Evolutionary conservation across 2,329 filamentous ascomycete genomes (phyloP).

Genomic region (Diaporthe amygdali): DNA sequence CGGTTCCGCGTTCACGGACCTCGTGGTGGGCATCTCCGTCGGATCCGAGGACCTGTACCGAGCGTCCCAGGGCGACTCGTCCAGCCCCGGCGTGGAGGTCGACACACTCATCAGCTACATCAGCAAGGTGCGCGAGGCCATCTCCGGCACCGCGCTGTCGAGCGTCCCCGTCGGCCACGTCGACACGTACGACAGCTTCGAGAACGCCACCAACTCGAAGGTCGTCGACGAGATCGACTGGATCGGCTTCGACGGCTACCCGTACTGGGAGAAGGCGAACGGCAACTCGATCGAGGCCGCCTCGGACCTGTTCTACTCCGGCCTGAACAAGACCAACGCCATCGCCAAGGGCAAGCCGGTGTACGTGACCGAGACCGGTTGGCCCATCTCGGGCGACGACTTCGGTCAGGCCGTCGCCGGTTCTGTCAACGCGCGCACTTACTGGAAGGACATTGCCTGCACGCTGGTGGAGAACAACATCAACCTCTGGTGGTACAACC

Average conservation of each 20-base stretch:
- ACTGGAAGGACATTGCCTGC: slow-evolving; percentile 25
- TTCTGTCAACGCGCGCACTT: slow-evolving; percentile 23
- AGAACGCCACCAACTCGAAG: slow-evolving; percentile 61
- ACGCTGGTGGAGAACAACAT: slow-evolving; percentile 25
- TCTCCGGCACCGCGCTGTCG: slow-evolving; percentile 48
- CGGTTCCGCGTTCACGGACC: slow-evolving; percentile 55
- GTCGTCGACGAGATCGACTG: slow-evolving; percentile 70
- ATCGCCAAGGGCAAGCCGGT: slow-evolving; percentile 41
- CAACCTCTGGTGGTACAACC: slow-evolving; percentile 43
- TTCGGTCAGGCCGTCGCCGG: slow-evolving; percentile 20
- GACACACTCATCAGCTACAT: slow-evolving; percentile 69
- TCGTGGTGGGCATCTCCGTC: slow-evolving; percentile 69
- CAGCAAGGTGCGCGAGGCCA: slow-evolving; percentile 47
- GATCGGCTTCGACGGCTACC: slow-evolving; percentile 69
- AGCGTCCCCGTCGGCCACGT: slow-evolving; percentile 64
- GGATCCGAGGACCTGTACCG: slow-evolving; percentile 74
- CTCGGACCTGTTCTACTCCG: slow-evolving; percentile 57
- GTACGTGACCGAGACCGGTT: slow-evolving; percentile 27
- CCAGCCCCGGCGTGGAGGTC: slow-evolving; percentile 62
- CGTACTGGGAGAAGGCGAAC: slow-evolving; percentile 67
- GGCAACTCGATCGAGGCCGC: slow-evolving; percentile 61
- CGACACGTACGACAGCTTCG: slow-evolving; percentile 71
- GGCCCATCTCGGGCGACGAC: slow-evolving; percentile 21
- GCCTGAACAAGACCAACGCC: slow-evolving; percentile 48
- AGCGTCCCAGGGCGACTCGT: slow-evolving; percentile 58